These are phyloP conservation scores for Prunella vulgaris DNA, from an alignment of 257 asterid species.

Conservation along the genomic window DNA sequence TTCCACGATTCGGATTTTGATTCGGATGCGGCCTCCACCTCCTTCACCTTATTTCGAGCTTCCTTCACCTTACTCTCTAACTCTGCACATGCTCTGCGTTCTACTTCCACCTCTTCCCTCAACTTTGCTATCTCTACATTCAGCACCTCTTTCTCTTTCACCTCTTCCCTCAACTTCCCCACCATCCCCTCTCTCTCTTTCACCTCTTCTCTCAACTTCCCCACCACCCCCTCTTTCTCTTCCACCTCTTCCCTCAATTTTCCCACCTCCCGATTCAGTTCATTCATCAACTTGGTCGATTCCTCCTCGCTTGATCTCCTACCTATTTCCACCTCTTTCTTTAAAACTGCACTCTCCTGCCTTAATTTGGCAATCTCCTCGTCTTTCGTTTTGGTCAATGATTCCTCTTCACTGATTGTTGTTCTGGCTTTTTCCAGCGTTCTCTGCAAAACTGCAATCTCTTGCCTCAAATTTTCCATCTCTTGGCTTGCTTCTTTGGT, in stretches of 20 bases:
- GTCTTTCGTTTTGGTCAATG: not conserved
- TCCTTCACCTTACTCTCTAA: constrained; percentile 54
- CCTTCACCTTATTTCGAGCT: constrained; percentile 41
- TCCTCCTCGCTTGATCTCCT: not conserved
- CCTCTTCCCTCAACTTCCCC: not conserved
- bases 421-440: not conserved
- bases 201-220: too few relatives aligned
- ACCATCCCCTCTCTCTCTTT: not conserved
- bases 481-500: constrained; percentile 1
- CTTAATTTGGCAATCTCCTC: not conserved
- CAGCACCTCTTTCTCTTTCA: not conserved
- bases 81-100: constrained; percentile 24
- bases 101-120: not conserved
- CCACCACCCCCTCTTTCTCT: not conserved
- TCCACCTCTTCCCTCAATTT: not conserved
- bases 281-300: not conserved
- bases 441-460: not conserved
- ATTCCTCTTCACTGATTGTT: not conserved
- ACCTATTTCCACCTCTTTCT: not conserved
- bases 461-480: constrained; percentile 21
- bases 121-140: not conserved
- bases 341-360: not conserved
- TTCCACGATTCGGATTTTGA: constrained; percentile 49
- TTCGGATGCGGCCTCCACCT: constrained; percentile 50
- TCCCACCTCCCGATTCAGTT: not conserved